These are phyloP conservation scores for Picea mariana DNA, from an alignment of 83 land plant species.

Conservation along the genomic window DNA sequence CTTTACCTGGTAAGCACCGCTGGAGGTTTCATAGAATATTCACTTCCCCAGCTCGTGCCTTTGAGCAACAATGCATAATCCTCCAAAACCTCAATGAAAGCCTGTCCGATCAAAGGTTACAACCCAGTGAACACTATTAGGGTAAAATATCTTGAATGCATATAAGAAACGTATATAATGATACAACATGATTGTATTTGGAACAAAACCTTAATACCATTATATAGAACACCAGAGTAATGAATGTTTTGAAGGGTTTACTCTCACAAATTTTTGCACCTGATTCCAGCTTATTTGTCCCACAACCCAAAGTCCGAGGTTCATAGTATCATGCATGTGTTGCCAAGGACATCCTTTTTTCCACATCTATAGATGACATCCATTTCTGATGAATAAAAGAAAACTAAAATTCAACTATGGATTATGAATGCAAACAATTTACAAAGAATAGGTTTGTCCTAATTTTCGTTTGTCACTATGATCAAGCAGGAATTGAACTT, in stretches of 20 bases:
- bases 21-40: not conserved
- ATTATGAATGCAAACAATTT: not conserved
- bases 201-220: not conserved
- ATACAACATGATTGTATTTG: not conserved
- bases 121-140: too few relatives aligned
- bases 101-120: too few relatives aligned
- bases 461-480: too few relatives aligned
- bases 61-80: not conserved
- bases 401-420: not conserved
- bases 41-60: not conserved
- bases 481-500: too few relatives aligned
- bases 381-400: not conserved
- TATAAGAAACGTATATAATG: too few relatives aligned
- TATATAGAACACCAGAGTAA: not conserved
- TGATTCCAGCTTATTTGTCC: not conserved
- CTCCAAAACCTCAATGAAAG: not conserved
- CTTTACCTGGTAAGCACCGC: not conserved
- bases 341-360: not conserved
- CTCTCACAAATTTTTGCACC: not conserved
- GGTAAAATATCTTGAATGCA: too few relatives aligned
- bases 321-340: not conserved
- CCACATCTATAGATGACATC: not conserved
- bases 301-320: slow-evolving; percentile 5
- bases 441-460: not conserved
- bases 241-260: not conserved